Evolutionary conservation across 805 yeast species (phyloP), one percentile per base, ranked within the genome.

Genomic region (Saccharomycopsis sp.): DNA sequence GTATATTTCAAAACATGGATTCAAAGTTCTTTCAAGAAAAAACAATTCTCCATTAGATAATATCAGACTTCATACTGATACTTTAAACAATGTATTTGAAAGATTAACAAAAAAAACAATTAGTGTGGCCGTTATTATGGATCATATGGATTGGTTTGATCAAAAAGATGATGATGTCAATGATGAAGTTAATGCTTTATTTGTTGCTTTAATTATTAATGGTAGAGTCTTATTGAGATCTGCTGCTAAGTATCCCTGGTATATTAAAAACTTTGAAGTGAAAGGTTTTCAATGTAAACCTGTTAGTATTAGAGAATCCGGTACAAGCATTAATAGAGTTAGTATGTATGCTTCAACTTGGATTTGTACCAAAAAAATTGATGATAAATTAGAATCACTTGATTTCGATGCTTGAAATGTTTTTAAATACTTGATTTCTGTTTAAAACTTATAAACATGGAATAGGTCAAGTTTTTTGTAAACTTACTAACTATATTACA

Each of bases 121-220:
- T 33, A 76, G 88, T 3, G 76, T 79, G 50, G 89, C 89, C 25
- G 72, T 83, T 31, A 79, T 83, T 40, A 83, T 83, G 94, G 94
- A 83, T 58, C 94, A 83, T 58, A 81, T 84, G 92, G 94, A 84
- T 60, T 83, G 94, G 94, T 83, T 83, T 54, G 77, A 78, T 50
- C 78, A 83, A 28, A 55, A 64, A 13, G 80, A 79, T 6, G 52
- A 52, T 2, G 87, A 79, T 17, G 88, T 85, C 10, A 61, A 67
- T 35, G 66, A 68, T 33, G 94, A 84, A 57, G 76, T 84, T 48
- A 55, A 64, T 26, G 83, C 85, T 0, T 63, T 84, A 34, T 67
- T 67, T 54, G 64, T 68, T 37, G 80, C 87, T 15, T 64, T 83
- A 37, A 69, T 72, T 9, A 67, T 69, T 21, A 76, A 77, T 25